Evolutionary conservation across 2,329 filamentous ascomycete species (phyloP), one percentile per base, ranked within the genome.

Genomic region (Paracorniculantispora psalliotae): DNA sequence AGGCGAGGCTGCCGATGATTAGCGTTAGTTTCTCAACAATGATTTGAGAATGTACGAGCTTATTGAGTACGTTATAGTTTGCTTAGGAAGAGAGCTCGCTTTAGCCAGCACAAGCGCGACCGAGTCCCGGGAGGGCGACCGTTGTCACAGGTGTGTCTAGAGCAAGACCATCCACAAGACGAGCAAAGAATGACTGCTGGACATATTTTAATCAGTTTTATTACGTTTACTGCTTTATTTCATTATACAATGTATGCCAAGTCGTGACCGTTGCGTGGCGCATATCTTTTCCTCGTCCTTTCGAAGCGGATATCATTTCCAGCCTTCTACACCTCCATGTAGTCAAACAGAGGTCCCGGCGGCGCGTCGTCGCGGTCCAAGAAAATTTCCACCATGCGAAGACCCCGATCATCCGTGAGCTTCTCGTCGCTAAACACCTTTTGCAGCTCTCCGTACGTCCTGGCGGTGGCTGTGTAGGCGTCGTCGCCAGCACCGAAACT

Each of bases 401-500:
- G 53, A 0, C 67, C 70, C n/a, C 61, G 59, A 0, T 61, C 65
- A 12, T 65, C 55, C 0, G n/a, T 47, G 1, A 71, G 37, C 1
- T 49, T 54, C 8, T 66, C 60, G 13, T 63, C 59, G 6, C 59
- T 54, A 12, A 71, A 44, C 4, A 79, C 70, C 5, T 66, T 60
- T 39, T 77, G 72, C 2, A 82, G 61, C 61, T 83, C 78, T 0
- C 72, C 77, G 61, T 76, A 79, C 0, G 75, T 81, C 57, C 68
- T 70, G 3, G 73, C 78, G 28, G 69, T 66, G 12, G 66, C 67
- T 1, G 73, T 77, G 49, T 73, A 74, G 0, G 72, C n/a, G n/a
- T n/a, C 72, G 9, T 74, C 68, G 12, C 69, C 68, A 19, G 76
- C 77, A 0, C 80, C 80, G 52, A 82, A 82, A n/a, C n/a, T n/a